Base-by-base conservation (phyloP, 2,329 filamentous ascomycete genomes). In the Stachybotrys echinatus region DNA sequence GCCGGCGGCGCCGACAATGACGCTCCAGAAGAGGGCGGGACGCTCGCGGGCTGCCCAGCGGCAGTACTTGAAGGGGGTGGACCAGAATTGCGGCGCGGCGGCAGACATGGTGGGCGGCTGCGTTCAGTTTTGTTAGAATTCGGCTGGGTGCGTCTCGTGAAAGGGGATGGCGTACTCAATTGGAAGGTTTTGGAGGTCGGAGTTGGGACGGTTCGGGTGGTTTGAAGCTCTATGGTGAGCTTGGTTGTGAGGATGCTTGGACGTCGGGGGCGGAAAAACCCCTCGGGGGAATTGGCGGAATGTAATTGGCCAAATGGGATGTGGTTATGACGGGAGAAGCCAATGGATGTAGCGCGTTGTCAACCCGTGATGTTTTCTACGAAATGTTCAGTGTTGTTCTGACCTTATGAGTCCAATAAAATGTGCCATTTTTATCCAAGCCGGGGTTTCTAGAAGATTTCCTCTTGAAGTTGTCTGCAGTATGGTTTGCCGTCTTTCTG, bases 1-100 rank as follows among this genome's bases (percentile, higher is more conserved):
- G 12, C 91, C 91, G 49, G 83, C 62, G 56, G 71, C 74, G 59
- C 89, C 92, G 58, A 97, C 74, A 51, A 89, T 65, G 63, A 89
- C 74, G 61, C 89, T 90, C 81, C 84, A 97, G 79, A 96, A 95
- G 74, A 91, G 87, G 52, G 91, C 91, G 47, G 94, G 94, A 69
- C 88, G 88, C 71, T 94, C 87, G 73, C 90, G 86, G 47, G 88
- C 80, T 48, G 91, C 85, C 90, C 92, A 97, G 72, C 86, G 86
- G 63, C 88, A 73, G 83, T 96, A 97, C 62, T 84, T 84, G 67
- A 95, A 64, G 56, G 94, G 94, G 52, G 81, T 79, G 58, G 83
- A 80, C 84, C 87, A 96, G 87, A 99, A 96, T 61, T 90, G 87
- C 49, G 80, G 77, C 53, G 78, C 61, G 53, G 78, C 61, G 62